Conservation (phyloP, 306 rosid species). For the Malus orientalis region DNA sequence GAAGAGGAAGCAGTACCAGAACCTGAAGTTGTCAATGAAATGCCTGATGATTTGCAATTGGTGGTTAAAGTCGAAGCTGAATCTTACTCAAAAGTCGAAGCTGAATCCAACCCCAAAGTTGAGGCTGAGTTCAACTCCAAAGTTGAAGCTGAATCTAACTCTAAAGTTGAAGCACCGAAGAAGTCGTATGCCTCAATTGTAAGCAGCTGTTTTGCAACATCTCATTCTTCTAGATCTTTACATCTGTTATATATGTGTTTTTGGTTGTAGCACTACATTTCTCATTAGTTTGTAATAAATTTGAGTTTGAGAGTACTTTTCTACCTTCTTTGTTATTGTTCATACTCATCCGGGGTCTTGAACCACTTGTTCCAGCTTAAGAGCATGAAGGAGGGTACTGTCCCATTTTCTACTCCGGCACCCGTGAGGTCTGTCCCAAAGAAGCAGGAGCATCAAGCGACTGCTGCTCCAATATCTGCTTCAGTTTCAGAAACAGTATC, state of each 20-base stretch:
- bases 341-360: not conserved
- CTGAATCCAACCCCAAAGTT: not conserved
- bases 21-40: conserved; percentile 52
- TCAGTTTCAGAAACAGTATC: conserved; percentile 32
- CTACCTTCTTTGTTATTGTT: conserved; percentile 1
- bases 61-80: conserved; percentile 29
- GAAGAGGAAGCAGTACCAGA: conserved; percentile 50
- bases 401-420: conserved; percentile 22
- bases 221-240: not conserved
- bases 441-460: conserved; percentile 37
- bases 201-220: conserved; percentile 26
- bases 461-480: conserved; percentile 34
- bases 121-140: conserved; percentile 15
- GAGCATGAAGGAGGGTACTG: conserved; percentile 47
- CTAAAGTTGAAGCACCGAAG: conserved; percentile 56
- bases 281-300: not conserved
- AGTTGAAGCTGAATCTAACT: conserved; percentile 25
- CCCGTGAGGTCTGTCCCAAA: conserved; percentile 32
- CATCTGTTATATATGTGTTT: not conserved
- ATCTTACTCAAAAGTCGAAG: not conserved
- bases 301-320: not conserved
- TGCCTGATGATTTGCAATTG: conserved; percentile 41
- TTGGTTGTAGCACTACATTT: not conserved
- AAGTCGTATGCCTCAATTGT: conserved; percentile 86
- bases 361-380: conserved; percentile 28